These are phyloP conservation scores for Avicennia marina DNA, from an alignment of 257 asterid genomes.

Conservation along the genomic window DNA sequence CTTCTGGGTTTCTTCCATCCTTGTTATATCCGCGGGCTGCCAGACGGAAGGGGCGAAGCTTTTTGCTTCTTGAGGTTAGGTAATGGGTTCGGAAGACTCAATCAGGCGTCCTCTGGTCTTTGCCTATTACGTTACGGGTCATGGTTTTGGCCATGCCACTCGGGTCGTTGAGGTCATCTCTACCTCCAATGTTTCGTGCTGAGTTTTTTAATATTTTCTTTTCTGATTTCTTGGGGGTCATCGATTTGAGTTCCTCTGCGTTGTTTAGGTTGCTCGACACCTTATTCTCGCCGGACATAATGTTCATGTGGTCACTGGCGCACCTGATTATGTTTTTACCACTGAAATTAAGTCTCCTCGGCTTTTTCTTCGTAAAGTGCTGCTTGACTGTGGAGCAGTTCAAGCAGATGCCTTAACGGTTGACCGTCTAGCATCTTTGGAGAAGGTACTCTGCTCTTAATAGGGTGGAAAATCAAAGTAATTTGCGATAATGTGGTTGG, in stretches of 20 bases:
- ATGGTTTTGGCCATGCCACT: conserved; percentile 5
- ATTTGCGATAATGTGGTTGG: too few species aligned
- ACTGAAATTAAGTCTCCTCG: conserved; percentile 78
- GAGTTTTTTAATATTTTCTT: neutral
- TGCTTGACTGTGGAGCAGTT: conserved; percentile 98
- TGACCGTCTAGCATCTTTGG: conserved; percentile 95
- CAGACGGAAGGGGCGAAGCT: too few species aligned
- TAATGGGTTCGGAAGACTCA: neutral
- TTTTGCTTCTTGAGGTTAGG: neutral
- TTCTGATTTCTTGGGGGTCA: neutral
- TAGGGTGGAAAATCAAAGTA: too few species aligned
- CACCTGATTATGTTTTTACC: conserved; percentile 88
- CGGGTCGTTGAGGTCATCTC: neutral
- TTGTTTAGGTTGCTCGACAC: conserved; percentile 81
- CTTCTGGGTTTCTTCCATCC: neutral
- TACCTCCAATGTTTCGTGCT: neutral
- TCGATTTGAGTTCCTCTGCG: neutral
- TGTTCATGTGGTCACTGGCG: conserved; percentile 97
- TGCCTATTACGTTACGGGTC: conserved; percentile 3
- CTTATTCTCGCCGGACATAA: conserved; percentile 86
- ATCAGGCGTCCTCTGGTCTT: neutral
- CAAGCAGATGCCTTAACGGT: conserved; percentile 99
- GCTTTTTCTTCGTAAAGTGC: conserved; percentile 86
- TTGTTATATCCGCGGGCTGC: too few species aligned
- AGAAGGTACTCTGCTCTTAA: conserved; percentile 54